Base-by-base conservation (phyloP, 2,329 filamentous ascomycete genomes). In the Simplicillium sp. region DNA sequence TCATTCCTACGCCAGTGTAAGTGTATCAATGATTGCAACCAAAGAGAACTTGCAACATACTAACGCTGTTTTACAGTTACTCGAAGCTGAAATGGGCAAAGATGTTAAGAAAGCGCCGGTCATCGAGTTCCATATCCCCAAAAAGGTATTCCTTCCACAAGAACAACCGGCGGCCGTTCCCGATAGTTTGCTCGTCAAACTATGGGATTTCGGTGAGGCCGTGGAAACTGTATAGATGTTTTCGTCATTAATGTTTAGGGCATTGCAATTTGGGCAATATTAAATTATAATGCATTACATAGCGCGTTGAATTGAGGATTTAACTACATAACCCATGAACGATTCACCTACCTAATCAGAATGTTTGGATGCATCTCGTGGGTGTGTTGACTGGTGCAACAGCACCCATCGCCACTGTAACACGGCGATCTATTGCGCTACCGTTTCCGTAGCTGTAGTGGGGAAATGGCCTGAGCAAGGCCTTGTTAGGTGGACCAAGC, bases 41-140 rank as follows among this genome's bases (percentile, higher is more conserved):
- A 14, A 18, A 17, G 32, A 44, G 38, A 17, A 37, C 12, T 37
- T 25, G n/a, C 17, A 14, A 28, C 20, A 14, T 37, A 35, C 63
- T 71, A 50, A 71, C 54, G 28, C 28, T 16, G 7, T 29, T 16
- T 38, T 35, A 9, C 50, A 87, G 82, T 77, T 98, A 57, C 65
- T 97, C 34, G 86, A 92, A 45, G 82, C 82, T 3, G 92, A 98
- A 60, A 69, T 95, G 47, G 71, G 74, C 44, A 94, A 90, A 62
- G 79, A 86, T 34, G 69, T 95, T 47, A 94, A 84, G 66, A 95
- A 90, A 60, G 69, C 78, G 6, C 89, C 90, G 0, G 87, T 92
- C 11, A 80, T 97, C 38, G 92, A 97, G 60, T 96, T 85, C 61
- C 86, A 92, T 61, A 96, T 98, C 47, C 89, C 90, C 7, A 92